Evolutionary conservation across 176 grass and related monocot genomes (phyloP).

Genomic region (Triticum timopheevii): DNA sequence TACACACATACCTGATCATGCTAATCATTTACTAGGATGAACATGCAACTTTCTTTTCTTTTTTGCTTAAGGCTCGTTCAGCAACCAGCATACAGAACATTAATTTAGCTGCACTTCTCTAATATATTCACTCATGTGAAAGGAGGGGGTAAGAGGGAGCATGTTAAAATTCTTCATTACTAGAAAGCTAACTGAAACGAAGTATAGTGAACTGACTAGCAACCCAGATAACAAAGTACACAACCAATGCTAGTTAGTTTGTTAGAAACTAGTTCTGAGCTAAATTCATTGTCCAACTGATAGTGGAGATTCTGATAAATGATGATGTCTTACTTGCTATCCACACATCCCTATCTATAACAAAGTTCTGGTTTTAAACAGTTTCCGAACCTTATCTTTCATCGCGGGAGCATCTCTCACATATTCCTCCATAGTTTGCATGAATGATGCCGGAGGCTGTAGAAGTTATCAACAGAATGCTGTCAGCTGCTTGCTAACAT

Average conservation of each 20-base stretch:
- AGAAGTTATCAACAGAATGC: slow-evolving; percentile 29
- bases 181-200: not conserved
- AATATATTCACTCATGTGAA: not conserved
- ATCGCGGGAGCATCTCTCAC: slow-evolving; percentile 77
- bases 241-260: not conserved
- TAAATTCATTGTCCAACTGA: not conserved
- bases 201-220: not conserved
- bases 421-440: slow-evolving; percentile 96
- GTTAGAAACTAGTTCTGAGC: not conserved
- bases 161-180: not conserved
- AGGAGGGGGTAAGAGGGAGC: too few species aligned
- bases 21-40: not conserved
- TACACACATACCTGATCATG: not conserved
- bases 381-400: slow-evolving; percentile 66
- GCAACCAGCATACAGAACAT: not conserved
- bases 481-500: slow-evolving; percentile 13
- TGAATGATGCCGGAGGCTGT: slow-evolving; percentile 92
- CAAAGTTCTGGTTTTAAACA: not conserved
- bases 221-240: not conserved
- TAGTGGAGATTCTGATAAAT: not conserved
- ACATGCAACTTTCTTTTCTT: not conserved
- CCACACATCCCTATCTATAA: slow-evolving; percentile 1
- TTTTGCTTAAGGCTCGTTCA: not conserved
- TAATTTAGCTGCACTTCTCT: slow-evolving; percentile 16
- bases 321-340: slow-evolving; percentile 6